Base-by-base conservation (phyloP, 768 basidiomycete species). In the Tremella mesenterica region DNA sequence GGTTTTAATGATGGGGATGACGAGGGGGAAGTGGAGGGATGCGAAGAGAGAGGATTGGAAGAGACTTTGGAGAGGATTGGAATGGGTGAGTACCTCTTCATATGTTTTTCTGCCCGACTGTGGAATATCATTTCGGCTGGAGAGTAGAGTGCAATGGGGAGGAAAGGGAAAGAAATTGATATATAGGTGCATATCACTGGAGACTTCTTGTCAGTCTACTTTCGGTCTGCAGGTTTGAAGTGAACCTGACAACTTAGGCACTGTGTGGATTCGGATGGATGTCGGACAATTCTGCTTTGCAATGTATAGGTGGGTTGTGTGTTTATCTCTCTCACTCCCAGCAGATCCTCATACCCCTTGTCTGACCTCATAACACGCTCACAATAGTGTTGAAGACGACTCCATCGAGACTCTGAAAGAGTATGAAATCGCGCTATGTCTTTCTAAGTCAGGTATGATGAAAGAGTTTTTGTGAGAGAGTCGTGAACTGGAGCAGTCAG, bases 191-290 rank as follows among this genome's bases (percentile, higher is more conserved):
- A 48, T 73, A 73, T 58, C 71, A 73, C 29, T 69, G 70, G 67
- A 64, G 66, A 51, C 56, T 73, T 47, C 56, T 73, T 4, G 62
- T 70, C 29, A 28, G 60, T 33, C 12, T n/a, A 8, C 29, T 20
- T 31, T 18, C 20, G 6, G 47, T 1, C 2, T 33, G 30, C 1
- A 26, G 26, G n/a, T n/a, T n/a, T 7, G 26, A 30, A 20, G 44
- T 28, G 14, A 48, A 31, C 47, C 33, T 10, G 34, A 30, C 8
- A 20, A 31, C 18, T 1, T n/a, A 69, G 67, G 67, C 67, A 18
- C 48, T 73, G 12, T 71, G 69, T 39, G 71, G 71, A 0, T 63
- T 69, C 28, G 71, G 71, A n/a, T 73, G 71, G 71, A 66, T 73
- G 65, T 61, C 60, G 34, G 71, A 73, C 57, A 73, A 73, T 39